Evolutionary conservation across 2,329 filamentous ascomycete genomes (phyloP), one percentile per base, ranked within the genome.

Genomic region (Nemania diffusa): DNA sequence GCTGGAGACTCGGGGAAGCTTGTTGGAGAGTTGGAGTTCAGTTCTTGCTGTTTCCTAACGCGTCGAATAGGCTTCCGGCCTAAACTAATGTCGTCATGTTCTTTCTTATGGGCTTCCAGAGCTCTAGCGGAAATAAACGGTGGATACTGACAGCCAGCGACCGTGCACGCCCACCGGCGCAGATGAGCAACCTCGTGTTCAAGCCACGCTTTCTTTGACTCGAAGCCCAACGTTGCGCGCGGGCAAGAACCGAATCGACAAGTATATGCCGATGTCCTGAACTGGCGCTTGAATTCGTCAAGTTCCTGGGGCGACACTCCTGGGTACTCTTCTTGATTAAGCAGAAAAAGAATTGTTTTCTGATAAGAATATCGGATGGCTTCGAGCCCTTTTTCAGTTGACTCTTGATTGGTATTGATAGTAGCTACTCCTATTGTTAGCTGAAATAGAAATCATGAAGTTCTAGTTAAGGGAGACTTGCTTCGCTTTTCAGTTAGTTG

Each of bases 221-320:
- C 57, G 15, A 60, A 60, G 13, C 57, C 57, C n/a, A 60, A 32
- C 9, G 57, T 51, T 27, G 57, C 29, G 5, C 22, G 57, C 3
- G 57, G 44, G 8, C 57, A 60, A 29, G 46, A 51, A 20, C 44
- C 9, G 29, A 60, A n/a, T 34, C 57, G 44, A 29, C 57, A 60
- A 17, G 57, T 60, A 40, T 60, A 51, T 32, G 22, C 44, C 2
- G 57, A 60, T 60, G 57, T 51, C 17, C 57, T 29, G 44, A 60
- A 60, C 17, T 60, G 22, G 22, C 37, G 15, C 22, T 60, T 60
- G 13, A 60, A 60, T 2, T 51, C 26, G 51, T 60, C 46, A 26
- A 60, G 57, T 20, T 60, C 57, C 34, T 29, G 13, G 11, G 57
- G 29, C 24, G 44, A 60, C 22, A 60, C 11, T 37, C 46, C 57